Evolutionary conservation across 768 basidiomycete species (phyloP), one percentile per base, ranked within the genome.

Genomic region (Boletales sp.): DNA sequence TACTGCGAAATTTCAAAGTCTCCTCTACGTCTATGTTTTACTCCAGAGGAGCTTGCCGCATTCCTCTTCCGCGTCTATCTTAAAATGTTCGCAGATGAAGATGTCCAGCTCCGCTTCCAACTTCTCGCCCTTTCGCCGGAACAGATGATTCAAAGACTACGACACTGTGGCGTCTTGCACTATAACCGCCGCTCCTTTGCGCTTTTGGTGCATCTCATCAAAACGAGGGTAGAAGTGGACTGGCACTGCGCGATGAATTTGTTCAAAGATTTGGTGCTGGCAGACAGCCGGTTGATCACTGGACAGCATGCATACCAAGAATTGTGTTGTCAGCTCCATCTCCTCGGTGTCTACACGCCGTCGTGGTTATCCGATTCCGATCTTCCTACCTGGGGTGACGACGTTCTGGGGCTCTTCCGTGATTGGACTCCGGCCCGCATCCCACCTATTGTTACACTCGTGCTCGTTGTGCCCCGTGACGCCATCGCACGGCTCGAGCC

Each of bases 151-250:
- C 35, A 14, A 1, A 14, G 5, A 10, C 46, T 65, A 7, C 21
- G 29, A 29, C 42, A 27, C 8, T 55, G 47, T 0, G 54, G 48
- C 13, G 24, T 69, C 17, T 32, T 74, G 15, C 78, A 77, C 47
- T 81, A 84, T 51, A 70, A 59, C 19, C 73, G 82, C 9, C 69
- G 69, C 29, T 74, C 70, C 27, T 82, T 83, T 46, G 77, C 67
- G 0, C 50, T 69, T 0, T 63, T 84, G 34, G 67, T 83, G 8
- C 64, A 64, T 21, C 50, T 74, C 8, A 64, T 78, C 11, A 72
- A 71, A 50, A 62, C 59, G n/a, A 62, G 69, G 35, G 57, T 74
- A 1, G 48, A 51, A 13, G 57, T 64, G 0, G 63, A 74, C 39
- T 85, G 84, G 83, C 35, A 38, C 1, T 40, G 61, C 14, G 55